phyloP scores from a whole-genome alignment of 371 early-diverging fungal genomes.

The Batkoa obscura region DNA sequence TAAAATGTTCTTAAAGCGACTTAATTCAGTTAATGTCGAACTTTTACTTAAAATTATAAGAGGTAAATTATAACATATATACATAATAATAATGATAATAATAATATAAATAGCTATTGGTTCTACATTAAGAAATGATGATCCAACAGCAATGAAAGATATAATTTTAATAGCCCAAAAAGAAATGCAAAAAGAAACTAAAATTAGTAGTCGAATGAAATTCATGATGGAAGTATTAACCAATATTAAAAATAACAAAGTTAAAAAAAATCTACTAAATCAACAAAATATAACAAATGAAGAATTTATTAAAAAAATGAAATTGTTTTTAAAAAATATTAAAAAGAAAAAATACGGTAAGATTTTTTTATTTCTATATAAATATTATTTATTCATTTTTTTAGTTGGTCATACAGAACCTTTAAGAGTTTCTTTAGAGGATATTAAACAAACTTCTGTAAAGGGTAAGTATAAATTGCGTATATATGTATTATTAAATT shows the following conservation, averaged over 20 bases:
- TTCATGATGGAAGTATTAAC: slow-evolving; percentile 87
- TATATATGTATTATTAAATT: slow-evolving; percentile 22
- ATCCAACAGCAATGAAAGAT: slow-evolving; percentile 72
- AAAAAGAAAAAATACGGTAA: slow-evolving; percentile 32
- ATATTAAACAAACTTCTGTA: slow-evolving; percentile 60
- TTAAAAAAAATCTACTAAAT: slow-evolving; percentile 47
- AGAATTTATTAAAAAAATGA: slow-evolving; percentile 52
- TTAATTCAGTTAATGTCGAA: slow-evolving; percentile 72
- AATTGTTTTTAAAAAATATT: slow-evolving; percentile 55
- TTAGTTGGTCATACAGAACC: slow-evolving; percentile 32
- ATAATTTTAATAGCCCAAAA: slow-evolving; percentile 54
- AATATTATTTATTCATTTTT: not conserved
- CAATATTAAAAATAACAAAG: slow-evolving; percentile 82
- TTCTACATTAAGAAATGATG: slow-evolving; percentile 73
- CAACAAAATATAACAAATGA: slow-evolving; percentile 58
- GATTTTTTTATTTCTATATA: not conserved
- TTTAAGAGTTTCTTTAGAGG: slow-evolving; percentile 69
- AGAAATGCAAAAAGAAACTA: slow-evolving; percentile 13
- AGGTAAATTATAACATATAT: slow-evolving; percentile 27
- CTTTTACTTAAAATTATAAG: slow-evolving; percentile 63
- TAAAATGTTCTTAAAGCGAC: slow-evolving; percentile 34
- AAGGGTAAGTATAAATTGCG: slow-evolving; percentile 49
- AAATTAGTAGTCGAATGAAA: slow-evolving; percentile 43
- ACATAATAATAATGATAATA: not conserved
- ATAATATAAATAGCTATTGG: slow-evolving; percentile 37